Evolutionary conservation across 371 early-diverging fungal species (phyloP), one percentile per base, ranked within the genome.

Genomic region (Mortierella sp.): DNA sequence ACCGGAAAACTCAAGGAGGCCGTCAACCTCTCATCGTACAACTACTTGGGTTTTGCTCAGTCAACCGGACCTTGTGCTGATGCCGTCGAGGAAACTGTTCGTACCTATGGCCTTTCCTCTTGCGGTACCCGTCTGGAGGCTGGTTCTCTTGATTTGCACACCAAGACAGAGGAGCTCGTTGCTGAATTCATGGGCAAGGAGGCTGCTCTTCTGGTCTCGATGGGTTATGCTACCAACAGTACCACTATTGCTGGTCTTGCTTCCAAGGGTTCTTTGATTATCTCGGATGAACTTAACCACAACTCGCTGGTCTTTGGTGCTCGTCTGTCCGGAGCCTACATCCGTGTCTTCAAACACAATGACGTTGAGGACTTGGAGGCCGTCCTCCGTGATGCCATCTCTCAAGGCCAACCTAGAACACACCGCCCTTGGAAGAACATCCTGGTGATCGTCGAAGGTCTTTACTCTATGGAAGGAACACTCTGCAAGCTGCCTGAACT

Each of bases 151-250:
- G 89, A 87, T 45, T 82, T 95, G 45, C 91, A 93, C 67, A 79
- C 69, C 24, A 90, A 96, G 74, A 85, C 96, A 19, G 99, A 99
- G 82, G 84, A 84, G 7, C 84, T 94, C 59, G 94, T 99, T 8
- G 98, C 99, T n/a, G 86, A 91, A 19, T 99, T 99, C 81, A 84
- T 99, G 42, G 95, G 98, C 42, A 86, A 94, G 70, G 98, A 98
- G 82, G 94, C 92, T 59, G 92, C 98, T 34, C 93, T 99, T 67
- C 86, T 98, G 51, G 93, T 97, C 58, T 91, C 93, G 31, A 99
- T 99, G 98, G 99, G 99, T 12, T 99, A 97, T 80, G 99, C 98
- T 13, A 99, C 99, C 66, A 99, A 99, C 81, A 92, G 97, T n/a
- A 95, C 97, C 19, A 94, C 93, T 21, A 89, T 99, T 59, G 99